Base-by-base conservation (phyloP, 2,329 filamentous ascomycete species). In the Plectosphaerella plurivora region DNA sequence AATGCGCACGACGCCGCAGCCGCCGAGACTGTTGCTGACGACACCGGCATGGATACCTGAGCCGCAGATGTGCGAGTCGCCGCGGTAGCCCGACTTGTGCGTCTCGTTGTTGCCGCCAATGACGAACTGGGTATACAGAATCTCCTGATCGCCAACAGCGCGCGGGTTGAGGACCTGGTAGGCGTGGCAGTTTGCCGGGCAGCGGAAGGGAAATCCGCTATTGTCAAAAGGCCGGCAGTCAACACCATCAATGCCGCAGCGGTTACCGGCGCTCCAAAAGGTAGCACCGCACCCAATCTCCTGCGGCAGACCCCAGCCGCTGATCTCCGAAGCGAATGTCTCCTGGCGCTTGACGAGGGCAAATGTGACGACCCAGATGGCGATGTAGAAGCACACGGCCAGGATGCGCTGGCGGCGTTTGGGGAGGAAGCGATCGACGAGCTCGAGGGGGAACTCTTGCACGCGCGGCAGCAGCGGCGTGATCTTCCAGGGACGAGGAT, bases 61-160 rank as follows among this genome's bases (percentile, higher is more conserved):
- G 53, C 84, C 86, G 64, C 91, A 96, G 51, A 96, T 86, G 70
- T 89, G 95, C 14, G 90, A 95, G 68, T 96, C 91, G 10, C 88
- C 91, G 16, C 94, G 87, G 67, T 97, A 97, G 33, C n/a, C 14
- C 10, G 44, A 18, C 18, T 22, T n/a, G 12, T 18, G 8, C 11
- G 22, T 33, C 5, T 68, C 57, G 3, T 66, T 62, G 0, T 82
- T 82, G 0, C 87, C 87, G n/a, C 87, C 87, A 24, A 91, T 75
- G 2, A 91, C 79, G n/a, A 89, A 65, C 1, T 83, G 73, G 22
- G 69, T 71, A 63, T 90, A 90, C 45, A 80, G 73, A 49, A 89
- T 72, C 58, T 86, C 81, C 59, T 86, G 77, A 57, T 83, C 80
- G 35, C 89, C 89, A 5, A 94, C 88, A 8, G 89, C 88, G 59